Base-by-base conservation (phyloP, 306 rosid species). In the Glycine soja region DNA sequence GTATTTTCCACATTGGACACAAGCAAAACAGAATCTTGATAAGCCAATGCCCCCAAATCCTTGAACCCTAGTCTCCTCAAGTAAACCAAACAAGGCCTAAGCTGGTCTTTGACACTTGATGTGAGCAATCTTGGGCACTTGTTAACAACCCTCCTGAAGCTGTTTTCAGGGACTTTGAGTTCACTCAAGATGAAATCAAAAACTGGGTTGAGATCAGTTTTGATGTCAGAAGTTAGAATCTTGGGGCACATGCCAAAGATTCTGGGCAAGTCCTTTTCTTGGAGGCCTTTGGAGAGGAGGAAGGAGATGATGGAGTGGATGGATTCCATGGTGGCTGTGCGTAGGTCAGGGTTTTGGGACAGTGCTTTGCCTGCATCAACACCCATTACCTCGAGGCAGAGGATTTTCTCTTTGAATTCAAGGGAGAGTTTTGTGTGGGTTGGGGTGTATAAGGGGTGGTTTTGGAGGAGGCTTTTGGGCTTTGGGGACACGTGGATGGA, bases 171-270 rank as follows among this genome's bases (percentile, higher is more conserved):
- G 85, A 95, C 89, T 43, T 61, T 47, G 10, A 95, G 97, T 2
- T 93, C 91, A 7, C 82, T 78, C 1, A 87, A 62, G 52, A 93
- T 90, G 69, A 91, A 95, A 74, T 69, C 70, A 89, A 93, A 93
- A 82, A 90, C 93, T 16, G 97, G 99, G 85, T 4, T 42, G 1
- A 95, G 94, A n/a, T 95, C 96, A 72, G 88, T 69, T 86, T 82
- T 81, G 70, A 95, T 73, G 80, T 68, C 73, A 30, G 94, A 84
- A 58, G 98, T 95, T 53, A 95, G 98, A 53, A 95, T 85, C 53
- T 54, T 84, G 51, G 99, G 98, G 76, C 99, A 95, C 98, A 90
- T 93, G 58, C 99, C 99, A 62, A 95, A 80, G 76, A 93, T 93
- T 48, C 88, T 91, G 45, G 94, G 82, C 15, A 95, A 77, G 87